Evolutionary conservation across 2,329 filamentous ascomycete species (phyloP).

Genomic region (Verticillium alfalfae): DNA sequence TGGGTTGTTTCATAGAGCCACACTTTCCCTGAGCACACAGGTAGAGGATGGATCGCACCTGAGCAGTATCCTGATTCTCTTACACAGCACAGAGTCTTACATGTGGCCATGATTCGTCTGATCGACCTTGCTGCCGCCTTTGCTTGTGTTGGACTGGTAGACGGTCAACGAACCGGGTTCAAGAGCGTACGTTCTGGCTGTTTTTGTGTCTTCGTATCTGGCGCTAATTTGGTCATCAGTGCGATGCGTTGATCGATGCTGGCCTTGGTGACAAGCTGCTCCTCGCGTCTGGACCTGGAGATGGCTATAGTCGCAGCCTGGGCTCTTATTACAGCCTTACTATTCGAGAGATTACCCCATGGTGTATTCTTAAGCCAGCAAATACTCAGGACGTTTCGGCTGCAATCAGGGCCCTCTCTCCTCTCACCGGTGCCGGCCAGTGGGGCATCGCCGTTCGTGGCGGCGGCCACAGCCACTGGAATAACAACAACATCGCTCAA

Average conservation of each 20-base stretch:
- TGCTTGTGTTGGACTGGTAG: not conserved
- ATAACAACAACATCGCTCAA: slow-evolving; percentile 33
- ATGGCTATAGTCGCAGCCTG: slow-evolving; percentile 1
- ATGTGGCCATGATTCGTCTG: not conserved
- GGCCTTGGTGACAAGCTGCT: slow-evolving; percentile 2
- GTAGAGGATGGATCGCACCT: not conserved
- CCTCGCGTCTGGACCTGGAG: not conserved
- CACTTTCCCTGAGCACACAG: not conserved
- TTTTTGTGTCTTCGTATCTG: not conserved
- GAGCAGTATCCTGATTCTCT: not conserved
- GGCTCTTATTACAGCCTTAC: slow-evolving; percentile 2
- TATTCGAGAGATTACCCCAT: slow-evolving; percentile 1
- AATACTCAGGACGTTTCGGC: not conserved
- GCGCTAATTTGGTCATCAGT: slow-evolving; percentile 1
- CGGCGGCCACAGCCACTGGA: slow-evolving; percentile 40
- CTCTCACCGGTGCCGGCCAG: slow-evolving; percentile 14
- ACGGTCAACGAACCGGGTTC: not conserved
- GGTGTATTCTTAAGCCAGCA: slow-evolving; percentile 5
- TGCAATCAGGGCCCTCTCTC: not conserved
- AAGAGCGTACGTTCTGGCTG: not conserved
- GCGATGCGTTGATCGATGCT: slow-evolving; percentile 6
- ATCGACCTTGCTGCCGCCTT: not conserved
- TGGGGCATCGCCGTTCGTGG: slow-evolving; percentile 40
- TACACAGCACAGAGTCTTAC: not conserved
- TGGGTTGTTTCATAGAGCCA: not conserved